Evolutionary conservation across 371 early-diverging fungal species (phyloP).

Genomic region (Mortierella sp.): DNA sequence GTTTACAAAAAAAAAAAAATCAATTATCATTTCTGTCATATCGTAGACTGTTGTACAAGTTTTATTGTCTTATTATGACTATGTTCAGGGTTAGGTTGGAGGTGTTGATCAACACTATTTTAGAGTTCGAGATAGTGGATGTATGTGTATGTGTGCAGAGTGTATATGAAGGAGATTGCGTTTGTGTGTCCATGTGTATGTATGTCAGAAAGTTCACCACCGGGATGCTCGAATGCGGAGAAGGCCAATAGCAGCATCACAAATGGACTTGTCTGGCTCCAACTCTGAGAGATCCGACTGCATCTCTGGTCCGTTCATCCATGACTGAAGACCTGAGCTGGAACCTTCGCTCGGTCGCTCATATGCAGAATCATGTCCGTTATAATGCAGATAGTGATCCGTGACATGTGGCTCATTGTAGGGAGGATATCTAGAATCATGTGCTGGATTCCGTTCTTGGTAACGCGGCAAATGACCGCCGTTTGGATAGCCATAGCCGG

Average conservation of each 20-base stretch:
- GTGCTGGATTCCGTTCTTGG: slow-evolving; percentile 9
- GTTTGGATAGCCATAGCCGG: slow-evolving; percentile 18
- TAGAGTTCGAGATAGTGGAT: background rate
- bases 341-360: slow-evolving; percentile 10
- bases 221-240: slow-evolving; percentile 34
- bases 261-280: slow-evolving; percentile 40
- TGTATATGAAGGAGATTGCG: background rate
- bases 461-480: slow-evolving; percentile 11
- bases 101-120: background rate
- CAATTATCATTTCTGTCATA: too few relatives aligned
- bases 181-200: background rate
- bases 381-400: background rate
- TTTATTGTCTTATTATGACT: background rate
- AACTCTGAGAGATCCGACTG: slow-evolving; percentile 10
- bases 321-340: slow-evolving; percentile 10
- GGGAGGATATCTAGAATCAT: slow-evolving; percentile 1
- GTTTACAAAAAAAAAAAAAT: too few relatives aligned
- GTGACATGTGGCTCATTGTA: slow-evolving; percentile 3
- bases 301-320: slow-evolving; percentile 3
- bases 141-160: background rate
- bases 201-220: slow-evolving; percentile 23
- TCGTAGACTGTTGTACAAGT: background rate
- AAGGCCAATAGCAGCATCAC: slow-evolving; percentile 45
- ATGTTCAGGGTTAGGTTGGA: background rate
- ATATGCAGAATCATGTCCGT: background rate